phyloP scores from a whole-genome alignment of 2,329 filamentous ascomycete species.

The Arthrinium phaeospermum region DNA sequence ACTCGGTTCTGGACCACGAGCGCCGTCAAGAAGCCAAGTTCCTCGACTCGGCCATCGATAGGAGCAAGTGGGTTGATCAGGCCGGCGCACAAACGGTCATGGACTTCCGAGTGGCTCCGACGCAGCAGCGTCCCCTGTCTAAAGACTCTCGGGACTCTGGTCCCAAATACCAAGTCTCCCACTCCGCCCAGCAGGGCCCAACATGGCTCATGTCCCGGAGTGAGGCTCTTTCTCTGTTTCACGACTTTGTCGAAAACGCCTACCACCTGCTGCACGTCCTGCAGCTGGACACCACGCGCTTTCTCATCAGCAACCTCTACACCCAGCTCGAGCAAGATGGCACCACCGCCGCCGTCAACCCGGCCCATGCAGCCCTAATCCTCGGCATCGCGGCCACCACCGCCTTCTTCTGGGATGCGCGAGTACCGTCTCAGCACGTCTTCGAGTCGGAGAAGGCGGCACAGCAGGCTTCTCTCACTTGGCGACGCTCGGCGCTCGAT shows the following conservation, averaged over 20 bases:
- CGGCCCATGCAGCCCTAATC: constrained; percentile 33
- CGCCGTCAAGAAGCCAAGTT: constrained; percentile 27
- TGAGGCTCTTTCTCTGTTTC: constrained; percentile 35
- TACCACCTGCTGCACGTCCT: constrained; percentile 35
- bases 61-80: background rate
- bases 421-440: background rate
- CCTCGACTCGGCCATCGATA: constrained; percentile 22
- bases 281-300: constrained; percentile 32
- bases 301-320: constrained; percentile 31
- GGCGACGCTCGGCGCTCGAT: constrained; percentile 39
- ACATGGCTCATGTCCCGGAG: constrained; percentile 30
- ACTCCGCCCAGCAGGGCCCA: background rate
- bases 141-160: accelerated
- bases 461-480: constrained; percentile 25
- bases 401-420: constrained; percentile 36
- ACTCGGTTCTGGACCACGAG: constrained; percentile 23
- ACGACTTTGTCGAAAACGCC: constrained; percentile 36
- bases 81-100: background rate
- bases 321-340: constrained; percentile 20
- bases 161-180: background rate
- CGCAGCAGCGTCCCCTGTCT: too few relatives aligned
- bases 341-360: constrained; percentile 24
- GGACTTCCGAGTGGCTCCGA: constrained; percentile 21
- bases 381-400: constrained; percentile 36
- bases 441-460: constrained; percentile 31